Base-by-base conservation (phyloP, 805 yeast genomes). In the Lipomyces starkeyi region DNA sequence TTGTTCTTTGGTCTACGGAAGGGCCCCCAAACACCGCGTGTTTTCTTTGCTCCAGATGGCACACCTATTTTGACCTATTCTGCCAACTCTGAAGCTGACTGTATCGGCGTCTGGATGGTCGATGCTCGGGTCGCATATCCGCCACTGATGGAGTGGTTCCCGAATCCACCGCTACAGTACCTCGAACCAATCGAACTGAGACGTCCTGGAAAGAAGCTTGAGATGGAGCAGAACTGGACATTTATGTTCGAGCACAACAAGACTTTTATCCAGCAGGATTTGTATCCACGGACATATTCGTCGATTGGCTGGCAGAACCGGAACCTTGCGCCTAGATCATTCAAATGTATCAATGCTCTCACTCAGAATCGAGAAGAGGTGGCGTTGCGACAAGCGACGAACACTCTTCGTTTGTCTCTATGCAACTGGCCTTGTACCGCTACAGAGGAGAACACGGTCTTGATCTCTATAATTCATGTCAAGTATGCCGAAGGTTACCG, bases 391-490 rank as follows among this genome's bases (percentile, higher is more conserved):
- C 72, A 69, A 35, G 57, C 69, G 14, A 68, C 72, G 13, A 69
- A 69, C 58, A 67, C 71, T 4, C 65, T 69, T 52, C 62, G 72
- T 14, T 60, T 69, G 27, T 68, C 72, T 4, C 64, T 69, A 2
- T 69, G 72, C 63, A 65, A 69, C 27, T 69, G 63, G n/a, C 72
- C 72, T 22, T 69, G 72, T 56, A 69, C 72, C 14, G 63, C 72
- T 2, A 69, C 72, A 13, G 62, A 49, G 17, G 68, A 64, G 20
- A 69, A 69, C 61, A 69, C 72, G 8, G 72, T 69, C 14, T 58
- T 69, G 61, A 58, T 69, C 14, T 68, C 71, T 37, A 69, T 69
- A 34, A 62, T 69, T 13, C 71, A 69, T 59, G 64, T 69, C 65
- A 69, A 69, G 54, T 68, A 63, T 35, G 59, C 20, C 9, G 71